Percentiles rank a stretch among this genome's conserved stretches.
phyloP scores from a whole-genome alignment of 768 basidiomycete species.

The Pleurotus citrinopileatus region DNA sequence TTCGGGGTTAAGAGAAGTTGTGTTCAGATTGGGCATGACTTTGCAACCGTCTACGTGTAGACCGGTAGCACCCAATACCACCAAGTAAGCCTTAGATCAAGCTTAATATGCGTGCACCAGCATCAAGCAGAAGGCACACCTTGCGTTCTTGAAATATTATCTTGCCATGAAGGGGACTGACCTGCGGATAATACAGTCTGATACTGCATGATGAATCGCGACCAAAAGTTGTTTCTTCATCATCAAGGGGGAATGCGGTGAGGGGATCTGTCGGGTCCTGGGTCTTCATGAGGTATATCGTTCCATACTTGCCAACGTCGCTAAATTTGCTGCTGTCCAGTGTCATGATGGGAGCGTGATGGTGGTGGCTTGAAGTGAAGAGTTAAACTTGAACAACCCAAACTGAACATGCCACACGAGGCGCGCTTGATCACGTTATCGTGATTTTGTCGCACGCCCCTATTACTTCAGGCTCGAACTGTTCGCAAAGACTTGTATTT shows the following conservation, averaged over 20 bases:
- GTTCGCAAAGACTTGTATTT: too few relatives aligned
- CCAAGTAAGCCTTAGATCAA: slow-evolving; percentile 58
- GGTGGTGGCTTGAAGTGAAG: background rate
- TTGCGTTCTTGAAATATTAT: slow-evolving; percentile 66
- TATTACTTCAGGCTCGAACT: background rate
- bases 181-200: slow-evolving; percentile 64
- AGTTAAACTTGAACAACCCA: background rate
- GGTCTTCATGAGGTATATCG: slow-evolving; percentile 60
- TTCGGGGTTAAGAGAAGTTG: slow-evolving; percentile 15
- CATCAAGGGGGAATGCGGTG: slow-evolving; percentile 73
- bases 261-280: slow-evolving; percentile 42
- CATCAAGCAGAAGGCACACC: slow-evolving; percentile 28
- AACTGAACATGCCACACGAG: slow-evolving; percentile 1
- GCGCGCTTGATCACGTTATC: slow-evolving; percentile 7
- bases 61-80: slow-evolving; percentile 57
- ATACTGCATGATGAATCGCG: slow-evolving; percentile 62
- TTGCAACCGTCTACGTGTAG: slow-evolving; percentile 60
- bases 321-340: slow-evolving; percentile 42
- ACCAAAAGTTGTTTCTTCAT: slow-evolving; percentile 65
- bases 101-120: background rate
- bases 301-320: slow-evolving; percentile 65
- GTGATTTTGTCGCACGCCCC: background rate
- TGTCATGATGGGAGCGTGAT: slow-evolving; percentile 17
- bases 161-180: slow-evolving; percentile 64
- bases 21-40: slow-evolving; percentile 44